Evolutionary conservation across 148 eudicot genomes (phyloP).

Genomic region (Rheum nobile): DNA sequence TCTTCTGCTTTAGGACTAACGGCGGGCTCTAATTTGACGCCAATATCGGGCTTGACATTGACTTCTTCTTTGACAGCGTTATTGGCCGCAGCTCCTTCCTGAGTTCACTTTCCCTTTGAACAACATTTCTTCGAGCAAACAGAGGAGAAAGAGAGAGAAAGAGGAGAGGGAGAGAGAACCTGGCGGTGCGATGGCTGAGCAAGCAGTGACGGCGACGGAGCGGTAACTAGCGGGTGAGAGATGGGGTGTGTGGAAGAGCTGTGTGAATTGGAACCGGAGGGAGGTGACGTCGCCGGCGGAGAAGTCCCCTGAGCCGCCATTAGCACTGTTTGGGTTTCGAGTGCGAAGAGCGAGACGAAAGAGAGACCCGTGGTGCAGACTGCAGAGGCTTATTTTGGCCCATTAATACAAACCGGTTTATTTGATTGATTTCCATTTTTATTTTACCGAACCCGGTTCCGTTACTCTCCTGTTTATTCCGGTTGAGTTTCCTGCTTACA

Average conservation of each 20-base stretch:
- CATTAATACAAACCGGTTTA: neutral
- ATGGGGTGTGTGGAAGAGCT: constrained; percentile 2
- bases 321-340: neutral
- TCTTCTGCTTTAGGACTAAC: constrained; percentile 1
- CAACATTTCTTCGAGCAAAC: neutral
- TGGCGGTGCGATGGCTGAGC: neutral
- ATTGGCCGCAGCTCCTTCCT: constrained; percentile 1
- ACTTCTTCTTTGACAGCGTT: neutral
- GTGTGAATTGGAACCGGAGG: constrained; percentile 9
- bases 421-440: neutral
- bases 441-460: neutral
- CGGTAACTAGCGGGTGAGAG: neutral
- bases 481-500: neutral
- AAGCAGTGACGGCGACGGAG: neutral
- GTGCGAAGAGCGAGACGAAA: neutral
- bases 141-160: neutral
- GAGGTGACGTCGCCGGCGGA: constrained; percentile 7
- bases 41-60: constrained; percentile 2
- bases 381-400: neutral
- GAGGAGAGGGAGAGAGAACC: neutral
- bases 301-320: constrained; percentile 10
- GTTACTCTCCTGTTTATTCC: neutral
- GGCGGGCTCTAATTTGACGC: constrained; percentile 1
- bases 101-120: neutral
- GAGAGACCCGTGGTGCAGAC: neutral